Conservation (phyloP, 208 protist species). For the Leishmania turanica region DNA sequence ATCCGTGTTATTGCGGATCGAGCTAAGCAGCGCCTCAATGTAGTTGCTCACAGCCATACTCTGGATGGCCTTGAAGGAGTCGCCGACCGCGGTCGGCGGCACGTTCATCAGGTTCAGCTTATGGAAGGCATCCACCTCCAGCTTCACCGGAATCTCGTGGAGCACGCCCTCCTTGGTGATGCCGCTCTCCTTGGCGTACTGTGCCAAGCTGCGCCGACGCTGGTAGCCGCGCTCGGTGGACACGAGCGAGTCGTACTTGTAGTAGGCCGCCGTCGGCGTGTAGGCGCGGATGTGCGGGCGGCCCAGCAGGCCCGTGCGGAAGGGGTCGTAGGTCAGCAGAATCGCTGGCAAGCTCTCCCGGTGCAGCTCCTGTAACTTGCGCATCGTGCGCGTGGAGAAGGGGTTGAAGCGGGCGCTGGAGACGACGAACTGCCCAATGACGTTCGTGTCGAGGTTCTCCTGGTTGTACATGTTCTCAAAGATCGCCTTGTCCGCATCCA, state of each 20-base stretch:
- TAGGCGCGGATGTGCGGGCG: conserved; percentile 66
- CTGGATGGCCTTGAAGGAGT: conserved; percentile 41
- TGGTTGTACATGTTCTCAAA: conserved; percentile 38
- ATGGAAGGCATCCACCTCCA: conserved; percentile 71
- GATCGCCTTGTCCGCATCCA: conserved; percentile 29
- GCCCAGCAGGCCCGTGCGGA: conserved; percentile 64
- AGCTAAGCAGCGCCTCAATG: conserved; percentile 48
- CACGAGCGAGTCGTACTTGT: conserved; percentile 44
- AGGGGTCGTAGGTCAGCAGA: conserved; percentile 72
- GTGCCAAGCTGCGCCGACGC: conserved; percentile 30
- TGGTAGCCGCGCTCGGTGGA: conserved; percentile 24
- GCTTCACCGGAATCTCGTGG: conserved; percentile 62
- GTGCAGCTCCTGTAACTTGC: conserved; percentile 51
- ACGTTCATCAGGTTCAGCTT: conserved; percentile 47
- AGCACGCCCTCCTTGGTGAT: conserved; percentile 55
- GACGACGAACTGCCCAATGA: conserved; percentile 63
- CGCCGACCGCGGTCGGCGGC: conserved; percentile 24
- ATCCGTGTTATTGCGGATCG: conserved; percentile 47
- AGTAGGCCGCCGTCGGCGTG: conserved; percentile 55
- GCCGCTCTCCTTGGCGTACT: conserved; percentile 46
- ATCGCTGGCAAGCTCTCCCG: conserved; percentile 50
- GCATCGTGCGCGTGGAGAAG: conserved; percentile 40
- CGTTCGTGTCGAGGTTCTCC: conserved; percentile 66
- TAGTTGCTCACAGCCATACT: conserved; percentile 58
- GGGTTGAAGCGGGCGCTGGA: conserved; percentile 50